Evolutionary conservation across 129 eudicot species (phyloP).

Genomic region (Escallonia rubra): DNA sequence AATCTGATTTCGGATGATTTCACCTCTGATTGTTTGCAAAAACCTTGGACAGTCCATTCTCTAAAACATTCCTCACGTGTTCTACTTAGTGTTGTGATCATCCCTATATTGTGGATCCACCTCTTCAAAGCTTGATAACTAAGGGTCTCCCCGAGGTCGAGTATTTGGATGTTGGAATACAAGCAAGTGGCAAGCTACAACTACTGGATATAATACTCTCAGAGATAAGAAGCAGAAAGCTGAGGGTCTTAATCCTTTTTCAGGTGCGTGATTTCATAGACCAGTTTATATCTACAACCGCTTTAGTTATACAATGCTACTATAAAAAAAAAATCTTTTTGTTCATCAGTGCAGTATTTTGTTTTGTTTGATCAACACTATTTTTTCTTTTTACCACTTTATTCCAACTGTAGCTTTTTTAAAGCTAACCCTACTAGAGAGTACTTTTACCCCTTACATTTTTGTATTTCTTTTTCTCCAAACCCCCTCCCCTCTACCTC

Average conservation of each 20-base stretch:
- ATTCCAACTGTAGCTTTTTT: too few relatives aligned
- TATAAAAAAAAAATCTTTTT: neutral
- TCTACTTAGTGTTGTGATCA: constrained; percentile 80
- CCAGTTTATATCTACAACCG: neutral
- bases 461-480: too few relatives aligned
- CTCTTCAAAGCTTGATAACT: constrained; percentile 41
- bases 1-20: too few relatives aligned
- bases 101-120: constrained; percentile 69
- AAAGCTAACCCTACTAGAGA: too few relatives aligned
- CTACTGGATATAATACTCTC: constrained; percentile 71
- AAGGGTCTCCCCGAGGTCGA: constrained; percentile 34
- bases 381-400: too few relatives aligned
- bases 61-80: constrained; percentile 6
- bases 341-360: neutral
- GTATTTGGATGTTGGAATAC: constrained; percentile 59
- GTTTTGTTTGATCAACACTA: too few relatives aligned
- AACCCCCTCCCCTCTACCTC: too few relatives aligned
- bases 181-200: constrained; percentile 86
- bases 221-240: constrained; percentile 43
- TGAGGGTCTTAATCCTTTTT: constrained; percentile 61
- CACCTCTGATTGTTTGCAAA: too few relatives aligned
- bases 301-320: too few relatives aligned
- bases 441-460: too few relatives aligned
- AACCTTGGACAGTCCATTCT: neutral
- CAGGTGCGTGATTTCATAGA: constrained; percentile 41